Base-by-base conservation (phyloP, 2,329 filamentous ascomycete species). In the Fusarium subglutinans region DNA sequence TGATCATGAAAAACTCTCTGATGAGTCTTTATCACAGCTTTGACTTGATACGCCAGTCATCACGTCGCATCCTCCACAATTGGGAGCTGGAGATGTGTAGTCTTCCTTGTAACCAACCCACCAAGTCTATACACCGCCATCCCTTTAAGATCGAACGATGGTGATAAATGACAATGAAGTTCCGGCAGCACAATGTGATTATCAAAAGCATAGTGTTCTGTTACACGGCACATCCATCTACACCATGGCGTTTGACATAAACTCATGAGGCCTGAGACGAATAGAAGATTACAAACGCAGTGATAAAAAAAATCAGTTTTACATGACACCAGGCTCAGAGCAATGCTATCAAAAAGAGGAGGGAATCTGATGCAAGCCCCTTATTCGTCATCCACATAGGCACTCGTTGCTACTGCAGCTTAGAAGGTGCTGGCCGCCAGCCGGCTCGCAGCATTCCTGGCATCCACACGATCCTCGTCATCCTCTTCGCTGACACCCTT, bases 361-460 rank as follows among this genome's bases (percentile, higher is more conserved):
- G 66, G 65, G 63, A 70, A 73, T 74, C 62, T 68, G 67, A 70
- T 62, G 63, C 68, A 75, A 66, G 55, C 62, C 66, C 55, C 28
- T 50, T 55, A 60, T 67, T 68, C 53, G 56, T 69, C 77, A 70
- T 64, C 59, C 68, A 66, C 67, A 62, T 63, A 64, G 58, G 54
- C 62, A 71, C 56, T 57, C 60, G 35, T 33, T 37, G 43, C 30
- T 54, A 48, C 48, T 37, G 51, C 60, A 78, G 85, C 61, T 78
- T 72, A 98, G 82, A 98, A 98, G 24, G 96, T 98, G 86, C 95
- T 98, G 76, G 95, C 94, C 54, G 96, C 96, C 85, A 99, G 86
- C 80, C 96, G 90, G 84, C 94, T 98, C 41, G 96, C 96, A 60
- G 96, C 96, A 84, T 98, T 99, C 82, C 94, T 91, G 47, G 96